These are phyloP conservation scores for Aspergillus caelatus DNA, from an alignment of 2,329 filamentous ascomycete species.

Conservation along the genomic window DNA sequence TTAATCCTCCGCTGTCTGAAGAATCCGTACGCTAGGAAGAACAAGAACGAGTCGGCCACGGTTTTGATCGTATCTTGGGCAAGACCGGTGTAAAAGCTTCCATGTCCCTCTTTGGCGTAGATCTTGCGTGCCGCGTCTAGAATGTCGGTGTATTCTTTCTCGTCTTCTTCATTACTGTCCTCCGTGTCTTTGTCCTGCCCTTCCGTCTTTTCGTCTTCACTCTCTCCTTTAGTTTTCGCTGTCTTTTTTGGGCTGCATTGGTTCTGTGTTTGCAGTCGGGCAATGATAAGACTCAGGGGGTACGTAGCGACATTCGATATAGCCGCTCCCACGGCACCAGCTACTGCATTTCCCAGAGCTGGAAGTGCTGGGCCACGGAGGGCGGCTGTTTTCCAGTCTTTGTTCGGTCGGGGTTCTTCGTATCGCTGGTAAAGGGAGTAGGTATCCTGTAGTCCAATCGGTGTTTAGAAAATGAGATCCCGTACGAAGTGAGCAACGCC, in stretches of 20 bases:
- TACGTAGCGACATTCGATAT: slow-evolving; percentile 79
- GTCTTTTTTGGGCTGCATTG: slow-evolving; percentile 48
- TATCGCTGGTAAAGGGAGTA: slow-evolving; percentile 50
- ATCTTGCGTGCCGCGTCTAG: slow-evolving; percentile 72
- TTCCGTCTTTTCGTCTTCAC: slow-evolving; percentile 50
- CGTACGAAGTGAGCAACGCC: neutral
- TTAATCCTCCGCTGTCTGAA: slow-evolving; percentile 51
- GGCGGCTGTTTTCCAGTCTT: slow-evolving; percentile 35
- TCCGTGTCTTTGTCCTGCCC: slow-evolving; percentile 57
- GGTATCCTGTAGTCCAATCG: slow-evolving; percentile 34
- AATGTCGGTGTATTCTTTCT: slow-evolving; percentile 64
- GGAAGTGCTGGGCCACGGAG: slow-evolving; percentile 57
- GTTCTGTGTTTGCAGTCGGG: slow-evolving; percentile 75
- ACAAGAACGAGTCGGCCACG: slow-evolving; percentile 76
- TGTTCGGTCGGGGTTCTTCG: slow-evolving; percentile 33
- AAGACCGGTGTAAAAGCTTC: slow-evolving; percentile 72
- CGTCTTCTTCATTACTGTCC: slow-evolving; percentile 25
- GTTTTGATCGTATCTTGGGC: slow-evolving; percentile 68
- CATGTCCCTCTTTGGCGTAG: slow-evolving; percentile 69
- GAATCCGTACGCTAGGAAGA: slow-evolving; percentile 79
- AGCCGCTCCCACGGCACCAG: slow-evolving; percentile 76
- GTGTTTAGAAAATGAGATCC: slow-evolving; percentile 1
- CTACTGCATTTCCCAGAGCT: slow-evolving; percentile 78
- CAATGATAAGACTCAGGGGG: slow-evolving; percentile 79
- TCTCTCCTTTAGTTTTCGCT: slow-evolving; percentile 42